Evolutionary conservation across 108 stramenopile genomes (phyloP).

Genomic region (Fragilariopsis cylindrus): DNA sequence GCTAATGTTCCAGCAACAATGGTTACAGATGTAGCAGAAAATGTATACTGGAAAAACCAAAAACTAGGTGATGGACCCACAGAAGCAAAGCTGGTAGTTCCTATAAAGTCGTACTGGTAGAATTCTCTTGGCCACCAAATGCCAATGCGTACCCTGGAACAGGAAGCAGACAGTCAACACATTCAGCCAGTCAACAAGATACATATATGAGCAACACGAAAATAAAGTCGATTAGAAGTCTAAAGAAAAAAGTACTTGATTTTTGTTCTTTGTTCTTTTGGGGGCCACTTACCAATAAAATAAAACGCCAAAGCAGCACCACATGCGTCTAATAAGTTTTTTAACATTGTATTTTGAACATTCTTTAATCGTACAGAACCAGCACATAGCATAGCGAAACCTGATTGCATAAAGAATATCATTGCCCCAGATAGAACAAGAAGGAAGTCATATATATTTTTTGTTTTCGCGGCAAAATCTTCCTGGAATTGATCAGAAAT

Average conservation of each 20-base stretch:
- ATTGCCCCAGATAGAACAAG: slow-evolving; percentile 45
- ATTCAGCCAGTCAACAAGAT: not conserved
- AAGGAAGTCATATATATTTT: slow-evolving; percentile 29
- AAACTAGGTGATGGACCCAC: slow-evolving; percentile 41
- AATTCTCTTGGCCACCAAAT: slow-evolving; percentile 55
- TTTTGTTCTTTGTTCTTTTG: too few relatives aligned
- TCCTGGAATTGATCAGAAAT: slow-evolving; percentile 38
- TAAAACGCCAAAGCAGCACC: slow-evolving; percentile 79
- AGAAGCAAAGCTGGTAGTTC: slow-evolving; percentile 50
- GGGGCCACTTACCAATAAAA: slow-evolving; percentile 45
- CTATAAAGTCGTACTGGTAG: slow-evolving; percentile 53
- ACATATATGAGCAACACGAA: not conserved
- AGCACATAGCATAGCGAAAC: slow-evolving; percentile 86
- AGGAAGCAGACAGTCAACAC: not conserved
- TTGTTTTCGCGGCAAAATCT: not conserved
- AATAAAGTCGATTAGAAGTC: too few relatives aligned
- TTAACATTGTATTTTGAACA: slow-evolving; percentile 84
- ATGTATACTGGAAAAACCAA: slow-evolving; percentile 88
- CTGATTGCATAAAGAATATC: slow-evolving; percentile 74
- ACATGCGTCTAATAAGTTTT: slow-evolving; percentile 84
- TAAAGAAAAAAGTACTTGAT: too few relatives aligned
- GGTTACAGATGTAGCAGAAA: slow-evolving; percentile 81
- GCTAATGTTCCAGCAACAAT: slow-evolving; percentile 94
- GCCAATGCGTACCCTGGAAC: slow-evolving; percentile 76
- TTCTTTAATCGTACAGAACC: slow-evolving; percentile 83